Evolutionary conservation across 1,284 basidiomycete species (phyloP).

Genomic region (Caloboletus inedulis): DNA sequence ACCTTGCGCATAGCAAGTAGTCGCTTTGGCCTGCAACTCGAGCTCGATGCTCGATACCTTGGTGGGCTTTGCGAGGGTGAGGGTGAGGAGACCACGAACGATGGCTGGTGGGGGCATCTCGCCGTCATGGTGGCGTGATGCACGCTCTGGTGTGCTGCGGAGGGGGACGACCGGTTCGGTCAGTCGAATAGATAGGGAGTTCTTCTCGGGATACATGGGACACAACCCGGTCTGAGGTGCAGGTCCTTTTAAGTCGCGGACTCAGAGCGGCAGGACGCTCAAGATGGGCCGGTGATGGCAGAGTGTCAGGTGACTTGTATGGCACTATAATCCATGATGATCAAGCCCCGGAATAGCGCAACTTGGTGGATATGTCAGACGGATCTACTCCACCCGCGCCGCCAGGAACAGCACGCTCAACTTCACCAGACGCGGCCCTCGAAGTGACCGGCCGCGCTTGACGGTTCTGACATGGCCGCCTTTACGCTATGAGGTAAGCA

Average conservation of each 20-base stretch:
- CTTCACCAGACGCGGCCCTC: too few species aligned
- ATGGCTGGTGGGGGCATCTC: constrained; percentile 66
- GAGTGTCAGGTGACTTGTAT: neutral
- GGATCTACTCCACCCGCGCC: constrained; percentile 11
- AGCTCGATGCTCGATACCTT: constrained; percentile 86
- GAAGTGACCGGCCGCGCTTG: too few species aligned
- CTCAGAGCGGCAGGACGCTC: neutral
- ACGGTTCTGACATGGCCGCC: constrained; percentile 4
- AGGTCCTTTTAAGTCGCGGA: constrained; percentile 5
- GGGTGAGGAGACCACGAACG: constrained; percentile 83
- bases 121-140: constrained; percentile 41
- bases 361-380: neutral
- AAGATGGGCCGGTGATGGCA: neutral
- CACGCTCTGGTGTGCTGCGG: constrained; percentile 40
- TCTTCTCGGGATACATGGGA: constrained; percentile 27
- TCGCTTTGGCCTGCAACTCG: constrained; percentile 69
- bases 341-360: too few species aligned
- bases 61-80: constrained; percentile 80
- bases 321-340: too few species aligned
- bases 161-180: constrained; percentile 85
- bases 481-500: neutral
- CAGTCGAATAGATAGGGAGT: constrained; percentile 61
- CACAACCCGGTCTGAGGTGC: neutral
- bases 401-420: neutral
- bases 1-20: constrained; percentile 85